These are phyloP conservation scores for Colletotrichum sp. DNA, from an alignment of 2,329 filamentous ascomycete genomes.

Conservation along the genomic window DNA sequence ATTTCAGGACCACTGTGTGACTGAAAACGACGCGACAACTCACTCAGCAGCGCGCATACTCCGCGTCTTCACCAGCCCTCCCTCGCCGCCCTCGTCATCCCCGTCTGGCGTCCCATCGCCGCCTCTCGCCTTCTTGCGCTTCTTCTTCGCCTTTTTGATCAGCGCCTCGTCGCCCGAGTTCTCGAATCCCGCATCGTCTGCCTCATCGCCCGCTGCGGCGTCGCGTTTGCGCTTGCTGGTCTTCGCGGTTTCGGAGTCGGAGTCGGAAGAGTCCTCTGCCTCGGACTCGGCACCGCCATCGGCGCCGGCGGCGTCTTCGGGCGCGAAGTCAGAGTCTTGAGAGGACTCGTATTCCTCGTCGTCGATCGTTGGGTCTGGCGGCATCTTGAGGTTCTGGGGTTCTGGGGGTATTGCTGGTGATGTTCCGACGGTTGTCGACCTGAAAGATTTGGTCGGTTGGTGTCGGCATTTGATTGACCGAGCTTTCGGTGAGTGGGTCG, in stretches of 20 bases:
- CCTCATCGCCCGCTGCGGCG: slow-evolving; percentile 29
- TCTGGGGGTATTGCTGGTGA: not conserved
- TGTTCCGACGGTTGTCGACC: not conserved
- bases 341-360: slow-evolving; percentile 69
- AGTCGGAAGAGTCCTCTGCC: slow-evolving; percentile 54
- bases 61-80: slow-evolving; percentile 74
- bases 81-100: slow-evolving; percentile 63
- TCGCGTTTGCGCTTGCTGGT: slow-evolving; percentile 39
- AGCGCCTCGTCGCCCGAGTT: slow-evolving; percentile 78
- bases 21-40: slow-evolving; percentile 24
- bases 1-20: rapidly evolving
- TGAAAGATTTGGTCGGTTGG: not conserved
- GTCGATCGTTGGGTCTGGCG: slow-evolving; percentile 43
- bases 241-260: slow-evolving; percentile 30
- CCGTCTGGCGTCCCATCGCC: slow-evolving; percentile 37
- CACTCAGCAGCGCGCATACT: slow-evolving; percentile 72
- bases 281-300: slow-evolving; percentile 53
- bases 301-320: slow-evolving; percentile 52
- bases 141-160: slow-evolving; percentile 65
- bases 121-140: slow-evolving; percentile 46
- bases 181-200: slow-evolving; percentile 58
- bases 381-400: slow-evolving; percentile 39
- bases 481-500: not conserved
- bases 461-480: slow-evolving; percentile 13
- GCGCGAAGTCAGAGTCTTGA: slow-evolving; percentile 76